Evolutionary conservation across 768 basidiomycete genomes (phyloP).

Genomic region (Multifurca ochricompacta): DNA sequence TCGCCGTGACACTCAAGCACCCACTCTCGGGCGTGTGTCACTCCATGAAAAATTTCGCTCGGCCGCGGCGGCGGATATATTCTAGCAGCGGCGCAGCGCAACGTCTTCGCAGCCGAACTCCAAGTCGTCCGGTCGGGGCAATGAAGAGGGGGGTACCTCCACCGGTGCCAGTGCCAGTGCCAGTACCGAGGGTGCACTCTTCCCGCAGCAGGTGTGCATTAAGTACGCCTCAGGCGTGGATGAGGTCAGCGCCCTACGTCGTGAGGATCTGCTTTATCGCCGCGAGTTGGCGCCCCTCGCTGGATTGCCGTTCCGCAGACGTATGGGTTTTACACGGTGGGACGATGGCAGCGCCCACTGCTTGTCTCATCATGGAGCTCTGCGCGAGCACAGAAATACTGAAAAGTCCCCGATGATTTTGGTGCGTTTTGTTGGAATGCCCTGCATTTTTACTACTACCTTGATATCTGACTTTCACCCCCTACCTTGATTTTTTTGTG

Average conservation of each 20-base stretch:
- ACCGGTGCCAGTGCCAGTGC: background rate
- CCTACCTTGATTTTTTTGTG: background rate
- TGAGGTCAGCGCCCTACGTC: background rate
- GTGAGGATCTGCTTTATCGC: background rate
- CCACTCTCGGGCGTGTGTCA: background rate
- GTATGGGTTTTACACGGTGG: constrained; percentile 10
- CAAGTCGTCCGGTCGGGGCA: background rate
- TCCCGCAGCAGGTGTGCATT: constrained; percentile 1
- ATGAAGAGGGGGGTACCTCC: background rate
- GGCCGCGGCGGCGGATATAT: background rate
- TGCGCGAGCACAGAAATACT: background rate
- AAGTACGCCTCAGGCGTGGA: constrained; percentile 5
- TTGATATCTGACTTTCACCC: background rate
- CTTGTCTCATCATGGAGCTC: constrained; percentile 9
- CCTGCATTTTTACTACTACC: no score
- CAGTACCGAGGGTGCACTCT: background rate
- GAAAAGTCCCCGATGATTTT: background rate
- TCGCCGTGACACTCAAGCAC: background rate
- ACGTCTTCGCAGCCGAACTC: constrained; percentile 6
- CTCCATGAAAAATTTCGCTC: background rate
- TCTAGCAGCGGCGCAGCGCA: constrained; percentile 1
- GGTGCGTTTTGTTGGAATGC: background rate
- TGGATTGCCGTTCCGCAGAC: constrained; percentile 4
- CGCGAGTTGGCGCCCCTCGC: background rate
- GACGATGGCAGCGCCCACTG: background rate